phyloP scores from a whole-genome alignment of 768 basidiomycete genomes.

The Hirschioporus abietinus region DNA sequence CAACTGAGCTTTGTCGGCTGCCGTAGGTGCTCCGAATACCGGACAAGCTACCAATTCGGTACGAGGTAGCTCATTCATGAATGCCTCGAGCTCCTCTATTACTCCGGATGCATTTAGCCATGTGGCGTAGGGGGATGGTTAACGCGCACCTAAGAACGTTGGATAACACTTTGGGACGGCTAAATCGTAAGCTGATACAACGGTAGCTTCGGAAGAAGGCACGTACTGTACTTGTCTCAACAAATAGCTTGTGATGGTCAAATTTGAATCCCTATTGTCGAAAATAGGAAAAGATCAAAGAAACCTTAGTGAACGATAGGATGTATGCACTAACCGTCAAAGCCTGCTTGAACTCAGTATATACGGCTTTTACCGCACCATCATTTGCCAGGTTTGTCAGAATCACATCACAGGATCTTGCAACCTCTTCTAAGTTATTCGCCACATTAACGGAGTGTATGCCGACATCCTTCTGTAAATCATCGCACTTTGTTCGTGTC shows the following conservation, averaged over 20 bases:
- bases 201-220: neutral
- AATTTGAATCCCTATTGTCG: constrained; percentile 16
- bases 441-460: constrained; percentile 50
- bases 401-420: constrained; percentile 64
- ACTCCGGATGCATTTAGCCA: constrained; percentile 3
- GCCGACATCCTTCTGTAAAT: constrained; percentile 52
- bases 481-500: constrained; percentile 54
- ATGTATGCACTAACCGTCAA: constrained; percentile 43
- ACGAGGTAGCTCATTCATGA: constrained; percentile 55
- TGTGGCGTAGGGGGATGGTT: neutral
- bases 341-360: constrained; percentile 51
- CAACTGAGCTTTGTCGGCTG: constrained; percentile 63
- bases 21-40: constrained; percentile 70
- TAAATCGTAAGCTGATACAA: neutral
- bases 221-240: constrained; percentile 79
- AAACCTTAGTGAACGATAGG: constrained; percentile 27
- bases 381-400: constrained; percentile 73
- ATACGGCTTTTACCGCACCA: constrained; percentile 58
- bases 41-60: constrained; percentile 68
- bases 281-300: too few relatives aligned
- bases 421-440: constrained; percentile 51
- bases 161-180: constrained; percentile 44
- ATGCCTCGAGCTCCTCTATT: constrained; percentile 61
- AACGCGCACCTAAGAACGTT: constrained; percentile 37
- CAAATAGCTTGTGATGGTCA: constrained; percentile 63